A percentile compares a stretch with the other conserved stretches of the same genome.
phyloP scores from a whole-genome alignment of 768 basidiomycete species.

The Hericium alpestre region DNA sequence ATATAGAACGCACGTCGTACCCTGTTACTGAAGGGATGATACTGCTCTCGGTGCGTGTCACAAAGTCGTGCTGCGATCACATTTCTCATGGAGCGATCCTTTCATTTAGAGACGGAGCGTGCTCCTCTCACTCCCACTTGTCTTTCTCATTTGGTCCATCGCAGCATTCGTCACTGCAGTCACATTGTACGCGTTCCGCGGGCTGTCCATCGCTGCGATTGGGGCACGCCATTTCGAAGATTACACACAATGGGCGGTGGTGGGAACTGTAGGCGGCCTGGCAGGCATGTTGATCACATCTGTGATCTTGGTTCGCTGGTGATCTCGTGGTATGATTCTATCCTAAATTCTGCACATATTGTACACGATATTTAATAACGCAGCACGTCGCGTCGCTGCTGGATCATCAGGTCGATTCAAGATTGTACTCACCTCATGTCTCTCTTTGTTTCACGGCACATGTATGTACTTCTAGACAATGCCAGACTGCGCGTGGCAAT shows the following conservation, averaged over 20 bases:
- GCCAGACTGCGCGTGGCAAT: too few species aligned
- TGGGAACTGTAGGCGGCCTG: slow-evolving; percentile 55
- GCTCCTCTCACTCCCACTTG: slow-evolving; percentile 60
- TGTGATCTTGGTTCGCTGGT: slow-evolving; percentile 17
- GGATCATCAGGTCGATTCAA: too few species aligned
- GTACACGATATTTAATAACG: too few species aligned
- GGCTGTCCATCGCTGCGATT: slow-evolving; percentile 30
- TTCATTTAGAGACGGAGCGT: slow-evolving; percentile 43
- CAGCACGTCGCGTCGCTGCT: too few species aligned
- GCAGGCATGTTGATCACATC: slow-evolving; percentile 51
- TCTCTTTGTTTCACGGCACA: too few species aligned
- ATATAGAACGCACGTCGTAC: slow-evolving; percentile 42
- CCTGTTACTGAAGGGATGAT: slow-evolving; percentile 47
- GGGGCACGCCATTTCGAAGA: slow-evolving; percentile 39
- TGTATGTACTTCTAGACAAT: too few species aligned
- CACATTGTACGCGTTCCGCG: slow-evolving; percentile 55
- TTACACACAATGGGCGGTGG: slow-evolving; percentile 51
- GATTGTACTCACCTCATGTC: too few species aligned
- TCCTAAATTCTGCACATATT: too few species aligned
- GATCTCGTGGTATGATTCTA: background rate
- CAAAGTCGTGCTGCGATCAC: background rate
- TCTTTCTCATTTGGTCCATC: slow-evolving; percentile 63
- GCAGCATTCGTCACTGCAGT: slow-evolving; percentile 58
- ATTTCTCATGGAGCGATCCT: background rate
- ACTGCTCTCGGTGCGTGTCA: slow-evolving; percentile 31